Conservation (phyloP, 495 filamentous ascomycete species). For the Xylaria grammica region DNA sequence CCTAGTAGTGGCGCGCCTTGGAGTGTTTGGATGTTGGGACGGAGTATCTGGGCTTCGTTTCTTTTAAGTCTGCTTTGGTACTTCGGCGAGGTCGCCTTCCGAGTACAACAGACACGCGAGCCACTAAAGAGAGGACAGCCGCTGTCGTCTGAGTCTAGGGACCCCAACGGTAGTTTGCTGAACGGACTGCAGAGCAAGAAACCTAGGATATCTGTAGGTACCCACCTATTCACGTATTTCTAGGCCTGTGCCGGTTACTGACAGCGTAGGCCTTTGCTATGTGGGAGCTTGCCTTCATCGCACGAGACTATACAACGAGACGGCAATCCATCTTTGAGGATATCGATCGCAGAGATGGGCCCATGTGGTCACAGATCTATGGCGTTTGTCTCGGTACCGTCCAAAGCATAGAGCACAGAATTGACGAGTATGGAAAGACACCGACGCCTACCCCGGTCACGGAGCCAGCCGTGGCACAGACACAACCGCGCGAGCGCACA, state of each 20-base stretch:
- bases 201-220: constrained; percentile 51
- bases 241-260: constrained; percentile 22
- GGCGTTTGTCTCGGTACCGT: constrained; percentile 69
- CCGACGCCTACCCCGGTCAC: constrained; percentile 36
- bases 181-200: constrained; percentile 81
- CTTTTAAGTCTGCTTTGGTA: constrained; percentile 76
- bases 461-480: constrained; percentile 34
- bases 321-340: constrained; percentile 87
- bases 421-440: constrained; percentile 63
- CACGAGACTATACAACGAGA: constrained; percentile 70
- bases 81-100: constrained; percentile 75
- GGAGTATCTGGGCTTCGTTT: constrained; percentile 67
- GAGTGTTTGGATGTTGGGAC: constrained; percentile 60
- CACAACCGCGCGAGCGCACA: constrained; percentile 33
- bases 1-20: constrained; percentile 63
- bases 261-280: constrained; percentile 74
- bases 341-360: constrained; percentile 78
- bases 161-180: constrained; percentile 89
- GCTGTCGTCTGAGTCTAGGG: constrained; percentile 81
- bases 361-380: constrained; percentile 82
- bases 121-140: constrained; percentile 83
- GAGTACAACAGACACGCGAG: constrained; percentile 74
- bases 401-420: constrained; percentile 65
- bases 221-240: background rate
- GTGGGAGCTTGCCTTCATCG: constrained; percentile 86